Base-by-base conservation (phyloP, 108 stramenopile genomes). In the Stephanodiscus triporus region DNA sequence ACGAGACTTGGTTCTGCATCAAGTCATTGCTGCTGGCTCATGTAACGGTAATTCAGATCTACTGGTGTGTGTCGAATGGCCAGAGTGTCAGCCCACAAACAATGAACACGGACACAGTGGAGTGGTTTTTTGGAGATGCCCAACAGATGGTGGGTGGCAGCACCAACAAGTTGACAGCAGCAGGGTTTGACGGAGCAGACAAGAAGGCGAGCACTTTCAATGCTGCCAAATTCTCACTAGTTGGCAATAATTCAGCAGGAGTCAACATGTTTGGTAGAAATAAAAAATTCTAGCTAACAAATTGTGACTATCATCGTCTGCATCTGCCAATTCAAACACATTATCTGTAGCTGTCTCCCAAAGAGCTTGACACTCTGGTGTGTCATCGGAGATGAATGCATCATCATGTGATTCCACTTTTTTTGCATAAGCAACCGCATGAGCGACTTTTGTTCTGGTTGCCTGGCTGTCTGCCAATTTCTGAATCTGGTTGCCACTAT, bases 1-100 rank as follows among this genome's bases (percentile, higher is more conserved):
- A 47, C 11, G 48, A 64, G 49, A 64, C 63, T 49, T 64, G 63
- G 63, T 50, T 47, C 29, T 64, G 63, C 43, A 49, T 64, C 48
- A 64, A 50, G 16, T 64, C 38, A 26, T 64, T 64, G 29, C 24
- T 64, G 17, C 26, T 64, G 45, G 40, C 24, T 17, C 63, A 64
- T 27, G 40, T 64, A 2, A 38, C 24, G 24, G 45, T 26, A 50
- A 64, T 64, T 49, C 63, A 64, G 29, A 23, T 49, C 16, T 64
- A 26, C 24, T 64, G n/a, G n/a, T n/a, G 63, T 29, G 40, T 64
- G 16, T 38, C 40, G 11, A 64, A 27, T 2, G 34, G 34, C 24
- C 24, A 38, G 8, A 45, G 49, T 26, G 26, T 64, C 49, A 50
- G 43, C 40, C 63, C 63, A 23, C 23, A 17, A 50, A 26, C 4